Conservation (phyloP, 257 asterid species). For the Solanum phureja region DNA sequence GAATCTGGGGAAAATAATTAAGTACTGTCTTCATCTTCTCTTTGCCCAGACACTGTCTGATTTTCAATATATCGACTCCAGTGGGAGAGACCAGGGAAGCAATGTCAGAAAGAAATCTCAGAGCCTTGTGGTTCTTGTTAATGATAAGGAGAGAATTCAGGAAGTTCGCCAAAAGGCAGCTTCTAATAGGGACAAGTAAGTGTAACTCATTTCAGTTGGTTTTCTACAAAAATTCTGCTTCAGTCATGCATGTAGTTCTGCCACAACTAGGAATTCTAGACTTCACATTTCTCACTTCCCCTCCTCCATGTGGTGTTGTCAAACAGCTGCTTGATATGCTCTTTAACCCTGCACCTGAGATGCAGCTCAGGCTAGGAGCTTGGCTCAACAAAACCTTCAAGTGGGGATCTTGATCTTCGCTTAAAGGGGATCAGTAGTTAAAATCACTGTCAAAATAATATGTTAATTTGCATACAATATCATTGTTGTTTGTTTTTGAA, state of each 20-base stretch:
- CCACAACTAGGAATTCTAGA: background rate
- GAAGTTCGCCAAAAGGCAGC: constrained; percentile 99
- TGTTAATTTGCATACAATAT: background rate
- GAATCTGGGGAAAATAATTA: background rate
- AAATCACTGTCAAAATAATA: background rate
- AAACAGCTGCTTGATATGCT: background rate
- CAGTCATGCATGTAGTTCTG: background rate
- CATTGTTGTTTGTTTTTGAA: background rate
- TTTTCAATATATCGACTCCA: constrained; percentile 92
- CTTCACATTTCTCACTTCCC: background rate
- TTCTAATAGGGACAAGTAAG: constrained; percentile 85
- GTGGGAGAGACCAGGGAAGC: constrained; percentile 93
- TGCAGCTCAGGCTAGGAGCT: background rate
- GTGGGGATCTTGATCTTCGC: background rate
- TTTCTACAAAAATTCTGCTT: background rate
- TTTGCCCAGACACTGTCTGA: constrained; percentile 76
- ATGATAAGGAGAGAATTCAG: constrained; percentile 93
- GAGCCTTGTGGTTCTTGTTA: constrained; percentile 83
- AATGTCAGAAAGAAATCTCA: constrained; percentile 97
- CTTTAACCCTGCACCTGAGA: background rate
- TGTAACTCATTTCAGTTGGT: background rate
- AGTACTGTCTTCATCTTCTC: background rate
- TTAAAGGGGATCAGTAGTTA: background rate
- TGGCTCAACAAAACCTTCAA: background rate
- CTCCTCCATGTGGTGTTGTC: background rate